Evolutionary conservation across 345 rosid species (phyloP).

Genomic region (Corymbia maculata): DNA sequence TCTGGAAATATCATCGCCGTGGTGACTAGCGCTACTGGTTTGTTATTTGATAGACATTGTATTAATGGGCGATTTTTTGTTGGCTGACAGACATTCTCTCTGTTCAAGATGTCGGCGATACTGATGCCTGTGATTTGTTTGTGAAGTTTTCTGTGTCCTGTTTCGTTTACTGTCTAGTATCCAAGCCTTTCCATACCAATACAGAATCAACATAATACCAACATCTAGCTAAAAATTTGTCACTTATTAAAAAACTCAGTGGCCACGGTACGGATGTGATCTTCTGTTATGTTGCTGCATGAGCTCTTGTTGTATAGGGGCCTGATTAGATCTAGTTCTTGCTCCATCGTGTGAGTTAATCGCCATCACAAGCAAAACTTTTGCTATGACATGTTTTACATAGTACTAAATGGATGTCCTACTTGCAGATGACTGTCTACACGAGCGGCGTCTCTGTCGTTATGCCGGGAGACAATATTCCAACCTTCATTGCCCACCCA

Average conservation of each 20-base stretch:
- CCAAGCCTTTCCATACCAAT: not conserved
- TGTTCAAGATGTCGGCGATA: not conserved
- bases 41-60: not conserved
- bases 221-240: not conserved
- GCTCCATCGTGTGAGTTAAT: not conserved
- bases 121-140: not conserved
- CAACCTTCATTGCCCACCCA: conserved; percentile 8
- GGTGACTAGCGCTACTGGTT: not conserved
- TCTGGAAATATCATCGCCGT: not conserved
- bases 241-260: not conserved
- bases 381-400: not conserved
- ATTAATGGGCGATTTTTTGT: rapidly evolving
- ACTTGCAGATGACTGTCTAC: conserved; percentile 3
- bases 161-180: not conserved
- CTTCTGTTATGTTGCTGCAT: not conserved
- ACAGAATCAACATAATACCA: not conserved
- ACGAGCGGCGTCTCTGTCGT: conserved; percentile 4
- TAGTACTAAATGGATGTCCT: not conserved
- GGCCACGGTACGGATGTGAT: not conserved
- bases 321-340: not conserved
- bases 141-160: not conserved
- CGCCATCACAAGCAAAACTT: not conserved
- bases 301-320: not conserved
- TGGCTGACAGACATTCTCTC: not conserved
- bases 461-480: conserved; percentile 12